These are phyloP conservation scores for Echites panduratus DNA, from an alignment of 257 asterid species.

Conservation along the genomic window DNA sequence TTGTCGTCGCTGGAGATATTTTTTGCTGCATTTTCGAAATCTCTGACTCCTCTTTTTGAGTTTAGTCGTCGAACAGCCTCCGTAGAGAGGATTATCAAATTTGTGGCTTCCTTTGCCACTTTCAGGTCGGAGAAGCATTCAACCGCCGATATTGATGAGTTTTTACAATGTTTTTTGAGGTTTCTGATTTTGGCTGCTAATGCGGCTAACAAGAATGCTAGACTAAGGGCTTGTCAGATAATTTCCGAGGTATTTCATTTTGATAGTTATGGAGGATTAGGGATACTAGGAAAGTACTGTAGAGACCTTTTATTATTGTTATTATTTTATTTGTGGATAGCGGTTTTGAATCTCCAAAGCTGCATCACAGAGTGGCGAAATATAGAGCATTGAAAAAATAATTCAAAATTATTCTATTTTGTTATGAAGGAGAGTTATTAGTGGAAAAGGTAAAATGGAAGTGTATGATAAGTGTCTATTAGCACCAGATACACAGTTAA, in stretches of 20 bases:
- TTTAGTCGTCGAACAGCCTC: conserved; percentile 64
- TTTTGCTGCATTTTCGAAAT: conserved; percentile 44
- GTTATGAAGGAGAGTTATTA: background rate
- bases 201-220: conserved; percentile 61
- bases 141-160: conserved; percentile 35
- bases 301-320: background rate
- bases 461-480: background rate
- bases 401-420: background rate
- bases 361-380: background rate
- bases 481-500: background rate
- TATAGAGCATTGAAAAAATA: background rate
- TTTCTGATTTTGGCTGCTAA: conserved; percentile 56
- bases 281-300: no score
- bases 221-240: conserved; percentile 88
- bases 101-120: conserved; percentile 48
- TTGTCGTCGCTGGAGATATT: conserved; percentile 33
- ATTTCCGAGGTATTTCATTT: conserved; percentile 64
- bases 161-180: conserved; percentile 56
- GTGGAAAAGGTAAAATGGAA: background rate
- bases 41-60: conserved; percentile 57
- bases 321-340: background rate
- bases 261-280: background rate
- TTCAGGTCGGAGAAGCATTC: conserved; percentile 21
- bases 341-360: background rate
- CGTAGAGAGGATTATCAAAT: no score